These are phyloP conservation scores for Phlegmacium glaucopus DNA, from an alignment of 768 basidiomycete species.

Conservation along the genomic window DNA sequence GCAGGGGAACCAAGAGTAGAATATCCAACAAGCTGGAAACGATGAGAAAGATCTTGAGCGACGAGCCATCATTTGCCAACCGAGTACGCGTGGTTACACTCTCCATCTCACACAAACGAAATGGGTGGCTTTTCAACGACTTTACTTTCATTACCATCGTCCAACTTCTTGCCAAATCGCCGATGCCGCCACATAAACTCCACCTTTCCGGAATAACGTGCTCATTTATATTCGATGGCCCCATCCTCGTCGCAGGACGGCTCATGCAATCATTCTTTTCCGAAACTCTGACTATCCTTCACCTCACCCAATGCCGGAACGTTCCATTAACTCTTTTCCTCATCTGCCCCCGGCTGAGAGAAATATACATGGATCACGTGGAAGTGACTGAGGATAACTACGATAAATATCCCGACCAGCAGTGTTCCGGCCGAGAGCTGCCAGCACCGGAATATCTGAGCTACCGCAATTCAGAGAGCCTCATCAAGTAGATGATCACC, in stretches of 20 bases:
- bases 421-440: background rate
- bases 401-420: background rate
- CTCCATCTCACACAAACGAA: background rate
- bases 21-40: background rate
- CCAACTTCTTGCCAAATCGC: background rate
- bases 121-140: conserved; percentile 1
- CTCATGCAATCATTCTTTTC: conserved; percentile 7
- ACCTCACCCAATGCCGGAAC: conserved; percentile 3
- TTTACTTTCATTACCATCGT: conserved; percentile 1
- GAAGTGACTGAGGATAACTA: background rate
- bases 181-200: conserved; percentile 4
- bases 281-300: conserved; percentile 2
- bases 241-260: background rate
- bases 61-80: background rate
- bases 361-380: conserved; percentile 2
- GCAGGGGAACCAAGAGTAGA: background rate
- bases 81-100: background rate
- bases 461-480: background rate
- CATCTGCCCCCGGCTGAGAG: conserved; percentile 3
- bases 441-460: conserved; percentile 2
- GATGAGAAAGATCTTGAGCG: background rate
- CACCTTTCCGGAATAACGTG: background rate
- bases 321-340: conserved; percentile 4
- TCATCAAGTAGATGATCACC: conserved; percentile 4
- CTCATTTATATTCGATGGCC: background rate